Evolutionary conservation across 2,329 filamentous ascomycete genomes (phyloP), one percentile per base, ranked within the genome.

Genomic region (Aspergillus transmontanensis): DNA sequence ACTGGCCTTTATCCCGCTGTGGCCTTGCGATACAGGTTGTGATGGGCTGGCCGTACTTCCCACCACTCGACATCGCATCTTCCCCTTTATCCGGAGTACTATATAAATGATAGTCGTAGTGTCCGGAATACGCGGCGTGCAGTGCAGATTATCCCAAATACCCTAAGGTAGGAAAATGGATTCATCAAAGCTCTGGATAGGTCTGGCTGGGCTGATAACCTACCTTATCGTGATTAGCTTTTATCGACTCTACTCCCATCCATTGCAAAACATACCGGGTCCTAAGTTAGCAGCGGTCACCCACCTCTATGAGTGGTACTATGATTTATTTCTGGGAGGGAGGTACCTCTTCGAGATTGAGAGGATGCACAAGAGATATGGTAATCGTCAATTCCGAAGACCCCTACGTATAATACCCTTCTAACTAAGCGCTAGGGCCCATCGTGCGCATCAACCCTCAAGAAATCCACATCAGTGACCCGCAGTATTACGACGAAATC

Each of bases 381-480:
- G 73, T 73, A 59, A 16, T 19, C 12, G 28, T 16, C 34, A 36
- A 36, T 16, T 0, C 14, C 1, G 0, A 16, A 2, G 6, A 5
- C 5, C 34, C 6, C 3, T 16, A 16, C 34, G 1, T 36, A 6
- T 6, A 2, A 28, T 2, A 16, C 14, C 1, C 21, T 12, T n/a
- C 26, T 19, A 19, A 32, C 45, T 2, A 16, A 7, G 2, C 6
- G 9, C 11, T 23, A 76, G 74, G 76, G 10, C 76, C 76, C 1
- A 75, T 79, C 26, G 71, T 80, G 5, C 75, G 78, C 11, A 73
- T 79, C 60, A 75, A 68, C 39, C 76, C 77, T 1, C 65, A 69
- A n/a, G 77, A 80, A 62, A 43, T 80, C 1, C 78, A 80, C 59
- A 71, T 79, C 46, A 67, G 60, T 6, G 78, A 79, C 54, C 70